Percentiles rank a stretch among this genome's conserved stretches.
These are phyloP conservation scores for Uronychia binucleata DNA, from an alignment of 73 alveolate genomes.

Conservation along the genomic window DNA sequence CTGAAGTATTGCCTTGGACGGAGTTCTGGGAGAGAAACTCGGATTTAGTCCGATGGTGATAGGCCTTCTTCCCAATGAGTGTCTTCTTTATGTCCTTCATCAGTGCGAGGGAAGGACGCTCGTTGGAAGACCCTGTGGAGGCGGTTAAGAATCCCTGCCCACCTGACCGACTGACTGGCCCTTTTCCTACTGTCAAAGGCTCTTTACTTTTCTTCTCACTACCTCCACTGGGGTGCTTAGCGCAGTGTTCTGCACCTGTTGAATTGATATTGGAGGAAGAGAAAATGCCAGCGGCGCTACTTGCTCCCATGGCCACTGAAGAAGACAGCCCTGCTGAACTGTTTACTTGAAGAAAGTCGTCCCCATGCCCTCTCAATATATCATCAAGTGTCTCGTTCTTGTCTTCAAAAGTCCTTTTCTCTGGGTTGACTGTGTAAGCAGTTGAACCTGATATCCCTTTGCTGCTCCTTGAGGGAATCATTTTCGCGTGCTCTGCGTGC, in stretches of 20 bases:
- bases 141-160: background rate
- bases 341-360: background rate
- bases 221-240: background rate
- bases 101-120: background rate
- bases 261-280: too few relatives aligned
- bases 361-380: background rate
- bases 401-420: background rate
- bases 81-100: background rate
- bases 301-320: background rate
- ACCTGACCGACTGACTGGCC: background rate
- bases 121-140: background rate
- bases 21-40: background rate
- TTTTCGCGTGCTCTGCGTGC: background rate
- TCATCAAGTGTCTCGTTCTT: background rate
- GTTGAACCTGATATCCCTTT: background rate
- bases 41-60: background rate
- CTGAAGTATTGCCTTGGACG: background rate
- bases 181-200: background rate
- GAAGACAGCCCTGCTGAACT: background rate
- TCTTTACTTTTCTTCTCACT: background rate
- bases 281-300: background rate
- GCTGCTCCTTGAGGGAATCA: conserved; percentile 1
- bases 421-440: background rate
- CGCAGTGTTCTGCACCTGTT: background rate
- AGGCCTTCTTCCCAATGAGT: background rate